Conservation (phyloP, 495 filamentous ascomycete genomes). For the Aspergillus sclerotiicarbonarius region DNA sequence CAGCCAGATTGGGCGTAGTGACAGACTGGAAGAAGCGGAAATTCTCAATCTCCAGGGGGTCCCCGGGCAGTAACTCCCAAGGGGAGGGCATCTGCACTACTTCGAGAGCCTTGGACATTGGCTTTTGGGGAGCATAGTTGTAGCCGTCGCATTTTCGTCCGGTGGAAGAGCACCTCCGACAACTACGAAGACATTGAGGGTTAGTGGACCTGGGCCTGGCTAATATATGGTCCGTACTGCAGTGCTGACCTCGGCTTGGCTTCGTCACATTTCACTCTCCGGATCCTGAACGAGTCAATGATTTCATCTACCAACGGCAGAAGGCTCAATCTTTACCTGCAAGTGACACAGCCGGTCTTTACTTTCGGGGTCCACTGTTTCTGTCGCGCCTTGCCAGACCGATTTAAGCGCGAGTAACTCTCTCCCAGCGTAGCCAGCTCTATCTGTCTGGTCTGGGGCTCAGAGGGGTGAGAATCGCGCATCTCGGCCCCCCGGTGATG, state of each 20-base stretch:
- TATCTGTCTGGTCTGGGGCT: too few species aligned
- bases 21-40: not conserved
- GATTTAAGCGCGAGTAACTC: slow-evolving; percentile 1
- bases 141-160: not conserved
- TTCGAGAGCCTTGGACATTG: not conserved
- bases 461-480: too few species aligned
- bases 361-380: slow-evolving; percentile 5
- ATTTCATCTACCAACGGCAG: too few species aligned
- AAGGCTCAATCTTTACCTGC: not conserved
- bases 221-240: too few species aligned
- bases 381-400: not conserved
- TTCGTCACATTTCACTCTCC: slow-evolving; percentile 1
- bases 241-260: not conserved
- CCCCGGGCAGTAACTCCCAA: not conserved
- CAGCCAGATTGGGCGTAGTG: not conserved
- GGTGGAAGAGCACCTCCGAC: not conserved
- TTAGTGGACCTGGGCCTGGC: not conserved
- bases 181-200: too few species aligned
- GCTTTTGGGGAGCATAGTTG: not conserved
- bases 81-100: slow-evolving; percentile 2
- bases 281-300: not conserved
- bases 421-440: too few species aligned
- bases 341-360: slow-evolving; percentile 1
- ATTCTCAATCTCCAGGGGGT: not conserved
- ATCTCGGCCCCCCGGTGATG: too few species aligned